These are phyloP conservation scores for Chaetomiaceae sp. DNA, from an alignment of 2,329 filamentous ascomycete species.

Conservation along the genomic window DNA sequence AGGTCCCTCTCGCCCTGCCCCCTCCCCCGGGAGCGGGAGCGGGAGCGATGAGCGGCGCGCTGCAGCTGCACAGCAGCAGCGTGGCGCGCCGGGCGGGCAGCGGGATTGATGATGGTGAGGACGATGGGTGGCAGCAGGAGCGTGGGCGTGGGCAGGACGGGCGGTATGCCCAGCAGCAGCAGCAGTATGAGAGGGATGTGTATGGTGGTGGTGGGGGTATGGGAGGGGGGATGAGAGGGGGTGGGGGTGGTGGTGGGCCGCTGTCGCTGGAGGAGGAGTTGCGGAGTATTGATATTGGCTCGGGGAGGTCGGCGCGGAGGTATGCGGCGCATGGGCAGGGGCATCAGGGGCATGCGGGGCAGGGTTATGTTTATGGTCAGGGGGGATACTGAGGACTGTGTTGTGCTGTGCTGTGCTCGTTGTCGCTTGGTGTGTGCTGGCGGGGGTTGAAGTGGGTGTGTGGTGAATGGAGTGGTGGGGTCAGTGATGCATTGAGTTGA, in stretches of 20 bases:
- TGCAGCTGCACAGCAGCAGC: constrained; percentile 24
- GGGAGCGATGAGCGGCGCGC: constrained; percentile 21
- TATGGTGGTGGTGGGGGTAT: constrained; percentile 9
- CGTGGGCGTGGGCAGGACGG: too few relatives aligned
- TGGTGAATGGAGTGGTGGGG: too few relatives aligned
- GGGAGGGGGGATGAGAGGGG: too few relatives aligned
- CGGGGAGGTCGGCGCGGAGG: constrained; percentile 46
- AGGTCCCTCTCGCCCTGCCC: constrained; percentile 49
- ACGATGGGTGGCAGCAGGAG: too few relatives aligned
- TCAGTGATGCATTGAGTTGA: too few relatives aligned
- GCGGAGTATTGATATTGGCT: constrained; percentile 60
- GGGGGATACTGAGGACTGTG: constrained; percentile 1
- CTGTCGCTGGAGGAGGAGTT: constrained; percentile 65
- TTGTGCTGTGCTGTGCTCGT: too few relatives aligned
- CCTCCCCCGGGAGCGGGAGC: constrained; percentile 1
- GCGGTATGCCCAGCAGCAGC: too few relatives aligned
- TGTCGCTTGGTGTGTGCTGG: too few relatives aligned
- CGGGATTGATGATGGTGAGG: constrained; percentile 14
- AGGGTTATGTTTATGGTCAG: constrained; percentile 7
- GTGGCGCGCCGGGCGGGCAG: constrained; percentile 14
- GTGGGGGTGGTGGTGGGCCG: constrained; percentile 27
- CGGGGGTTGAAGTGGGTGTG: too few relatives aligned
- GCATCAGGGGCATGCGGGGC: not conserved
- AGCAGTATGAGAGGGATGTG: not conserved
- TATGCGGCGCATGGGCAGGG: not conserved